Conservation (phyloP, 768 basidiomycete species). For the Russula virescens region DNA sequence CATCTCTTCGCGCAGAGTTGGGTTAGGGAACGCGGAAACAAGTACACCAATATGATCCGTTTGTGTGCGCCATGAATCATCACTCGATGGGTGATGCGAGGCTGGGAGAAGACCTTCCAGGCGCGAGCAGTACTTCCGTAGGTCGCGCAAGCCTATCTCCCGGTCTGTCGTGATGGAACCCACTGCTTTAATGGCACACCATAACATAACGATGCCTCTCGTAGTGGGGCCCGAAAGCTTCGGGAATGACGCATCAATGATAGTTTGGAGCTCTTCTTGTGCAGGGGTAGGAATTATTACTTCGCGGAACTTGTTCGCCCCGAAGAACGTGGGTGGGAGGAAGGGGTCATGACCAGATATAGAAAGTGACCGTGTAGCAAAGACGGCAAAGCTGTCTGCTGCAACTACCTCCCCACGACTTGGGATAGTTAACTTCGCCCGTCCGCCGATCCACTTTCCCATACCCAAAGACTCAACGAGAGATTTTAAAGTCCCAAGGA, state of each 20-base stretch:
- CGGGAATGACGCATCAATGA: slow-evolving; percentile 64
- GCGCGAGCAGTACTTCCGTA: slow-evolving; percentile 79
- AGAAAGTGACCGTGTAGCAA: slow-evolving; percentile 75
- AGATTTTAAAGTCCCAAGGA: slow-evolving; percentile 81
- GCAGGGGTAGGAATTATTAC: slow-evolving; percentile 58
- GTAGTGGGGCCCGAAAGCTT: slow-evolving; percentile 47
- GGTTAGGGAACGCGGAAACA: slow-evolving; percentile 56
- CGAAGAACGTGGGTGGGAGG: slow-evolving; percentile 67
- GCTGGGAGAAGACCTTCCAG: slow-evolving; percentile 56
- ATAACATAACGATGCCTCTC: slow-evolving; percentile 55
- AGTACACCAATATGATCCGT: slow-evolving; percentile 31
- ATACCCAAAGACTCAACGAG: slow-evolving; percentile 67
- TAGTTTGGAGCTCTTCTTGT: slow-evolving; percentile 58
- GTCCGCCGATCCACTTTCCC: slow-evolving; percentile 70
- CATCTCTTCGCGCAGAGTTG: slow-evolving; percentile 77
- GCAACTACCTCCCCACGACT: slow-evolving; percentile 71
- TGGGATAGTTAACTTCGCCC: slow-evolving; percentile 65
- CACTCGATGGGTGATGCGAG: slow-evolving; percentile 40
- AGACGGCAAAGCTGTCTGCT: slow-evolving; percentile 74
- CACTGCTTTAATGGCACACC: slow-evolving; percentile 54
- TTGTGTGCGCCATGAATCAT: slow-evolving; percentile 28
- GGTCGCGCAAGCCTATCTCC: slow-evolving; percentile 68
- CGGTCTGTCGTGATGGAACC: slow-evolving; percentile 49
- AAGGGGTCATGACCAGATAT: slow-evolving; percentile 45
- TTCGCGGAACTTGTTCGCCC: slow-evolving; percentile 78